phyloP scores from a whole-genome alignment of 352 stramenopile species.

The Blastocystis sp. region DNA sequence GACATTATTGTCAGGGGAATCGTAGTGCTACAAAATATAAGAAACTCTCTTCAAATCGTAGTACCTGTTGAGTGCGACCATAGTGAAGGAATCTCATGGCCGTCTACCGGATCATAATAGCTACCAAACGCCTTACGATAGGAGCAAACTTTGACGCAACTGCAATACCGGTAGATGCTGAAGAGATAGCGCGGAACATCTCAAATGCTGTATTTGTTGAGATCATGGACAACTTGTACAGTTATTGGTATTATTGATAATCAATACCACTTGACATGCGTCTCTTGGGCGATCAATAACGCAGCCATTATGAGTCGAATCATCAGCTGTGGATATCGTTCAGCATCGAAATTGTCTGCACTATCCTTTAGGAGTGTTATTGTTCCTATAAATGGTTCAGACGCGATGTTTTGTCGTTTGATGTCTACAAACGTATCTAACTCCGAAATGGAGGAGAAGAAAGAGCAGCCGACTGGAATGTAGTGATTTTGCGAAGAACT shows the following conservation, averaged over 20 bases:
- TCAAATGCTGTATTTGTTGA: slow-evolving; percentile 21
- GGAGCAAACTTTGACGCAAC: slow-evolving; percentile 29
- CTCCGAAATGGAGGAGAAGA: not conserved
- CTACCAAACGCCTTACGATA: not conserved
- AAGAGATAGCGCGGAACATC: slow-evolving; percentile 43
- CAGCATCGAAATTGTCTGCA: not conserved
- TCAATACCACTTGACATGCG: not conserved
- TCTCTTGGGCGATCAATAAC: not conserved
- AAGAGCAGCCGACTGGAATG: not conserved
- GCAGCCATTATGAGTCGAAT: slow-evolving; percentile 29
- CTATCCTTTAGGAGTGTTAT: not conserved
- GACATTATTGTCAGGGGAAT: slow-evolving; percentile 79
- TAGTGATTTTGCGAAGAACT: not conserved
- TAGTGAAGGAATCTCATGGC: slow-evolving; percentile 17
- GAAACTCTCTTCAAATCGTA: not conserved
- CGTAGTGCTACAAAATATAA: slow-evolving; percentile 59
- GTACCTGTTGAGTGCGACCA: not conserved
- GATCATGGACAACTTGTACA: not conserved
- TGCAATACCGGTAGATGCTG: slow-evolving; percentile 1
- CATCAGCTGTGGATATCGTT: not conserved
- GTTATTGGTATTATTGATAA: not conserved
- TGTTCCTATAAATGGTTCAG: not conserved
- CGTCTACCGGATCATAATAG: not conserved
- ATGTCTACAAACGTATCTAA: not conserved
- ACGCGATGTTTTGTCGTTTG: not conserved